Conservation (phyloP, 1,139 yeast species). For the Geotrichum fermentans region DNA sequence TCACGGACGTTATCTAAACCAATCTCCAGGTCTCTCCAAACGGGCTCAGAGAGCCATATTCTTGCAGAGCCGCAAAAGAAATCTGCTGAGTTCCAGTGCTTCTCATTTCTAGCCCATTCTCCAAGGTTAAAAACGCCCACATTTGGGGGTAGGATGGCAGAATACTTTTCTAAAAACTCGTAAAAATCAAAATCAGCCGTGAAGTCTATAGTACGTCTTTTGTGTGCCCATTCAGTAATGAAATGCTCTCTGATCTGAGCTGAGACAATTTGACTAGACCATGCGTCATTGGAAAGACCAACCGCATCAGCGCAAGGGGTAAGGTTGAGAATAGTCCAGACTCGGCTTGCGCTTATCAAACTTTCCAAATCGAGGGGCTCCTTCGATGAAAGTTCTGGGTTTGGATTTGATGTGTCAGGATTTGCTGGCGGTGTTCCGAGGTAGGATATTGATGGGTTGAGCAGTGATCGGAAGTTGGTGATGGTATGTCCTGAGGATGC, state of each 20-base stretch:
- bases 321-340: conserved; percentile 37
- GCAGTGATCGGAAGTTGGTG: conserved; percentile 23
- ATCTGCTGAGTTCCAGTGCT: conserved; percentile 36
- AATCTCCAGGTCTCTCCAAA: conserved; percentile 39
- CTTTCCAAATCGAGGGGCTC: conserved; percentile 25
- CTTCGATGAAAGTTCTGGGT: conserved; percentile 4
- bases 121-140: conserved; percentile 33
- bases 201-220: conserved; percentile 36
- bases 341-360: conserved; percentile 32
- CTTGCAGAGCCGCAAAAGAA: conserved; percentile 37
- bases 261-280: conserved; percentile 39
- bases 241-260: conserved; percentile 37
- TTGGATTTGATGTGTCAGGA: neutral
- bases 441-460: conserved; percentile 29
- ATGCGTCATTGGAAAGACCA: conserved; percentile 30
- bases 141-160: conserved; percentile 35
- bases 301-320: conserved; percentile 32
- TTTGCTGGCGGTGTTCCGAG: conserved; percentile 19
- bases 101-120: conserved; percentile 39
- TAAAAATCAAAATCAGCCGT: conserved; percentile 41
- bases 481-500: conserved; percentile 20
- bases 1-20: conserved; percentile 29
- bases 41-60: conserved; percentile 38
- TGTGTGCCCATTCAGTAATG: conserved; percentile 39
- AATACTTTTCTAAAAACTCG: conserved; percentile 38